Percentiles rank a stretch among this genome's conserved stretches.
These are phyloP conservation scores for Abrus precatorius DNA, from an alignment of 306 rosid genomes.

Conservation along the genomic window DNA sequence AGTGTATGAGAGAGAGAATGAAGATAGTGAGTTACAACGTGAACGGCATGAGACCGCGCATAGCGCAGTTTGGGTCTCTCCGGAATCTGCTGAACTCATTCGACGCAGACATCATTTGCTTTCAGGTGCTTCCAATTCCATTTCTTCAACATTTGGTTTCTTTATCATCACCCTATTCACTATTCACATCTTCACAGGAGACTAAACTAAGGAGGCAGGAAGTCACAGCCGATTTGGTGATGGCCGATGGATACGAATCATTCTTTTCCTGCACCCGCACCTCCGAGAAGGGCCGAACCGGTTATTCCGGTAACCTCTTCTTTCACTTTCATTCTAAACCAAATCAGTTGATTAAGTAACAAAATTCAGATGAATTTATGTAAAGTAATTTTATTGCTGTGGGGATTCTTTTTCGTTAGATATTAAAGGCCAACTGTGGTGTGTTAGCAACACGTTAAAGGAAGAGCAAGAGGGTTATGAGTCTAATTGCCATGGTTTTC, in stretches of 20 bases:
- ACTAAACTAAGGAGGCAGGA: constrained; percentile 84
- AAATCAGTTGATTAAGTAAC: background rate
- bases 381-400: background rate
- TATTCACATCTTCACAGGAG: constrained; percentile 51
- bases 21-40: constrained; percentile 95
- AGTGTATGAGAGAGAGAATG: constrained; percentile 44
- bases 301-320: constrained; percentile 76
- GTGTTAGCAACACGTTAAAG: no score
- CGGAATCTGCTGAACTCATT: constrained; percentile 80
- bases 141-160: background rate
- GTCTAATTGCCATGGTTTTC: no score
- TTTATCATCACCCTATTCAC: background rate
- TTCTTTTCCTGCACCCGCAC: constrained; percentile 89
- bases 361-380: background rate
- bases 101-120: constrained; percentile 86
- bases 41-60: constrained; percentile 84
- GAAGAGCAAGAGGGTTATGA: no score
- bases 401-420: no score
- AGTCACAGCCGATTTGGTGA: constrained; percentile 75
- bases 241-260: constrained; percentile 86
- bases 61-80: constrained; percentile 90
- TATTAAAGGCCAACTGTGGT: no score
- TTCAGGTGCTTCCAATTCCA: constrained; percentile 59
- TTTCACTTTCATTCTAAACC: no score
- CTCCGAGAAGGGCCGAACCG: constrained; percentile 76